Percentiles rank a stretch among this genome's conserved stretches.
phyloP scores from a whole-genome alignment of 2,329 filamentous ascomycete species.

The Claviceps cyperi region DNA sequence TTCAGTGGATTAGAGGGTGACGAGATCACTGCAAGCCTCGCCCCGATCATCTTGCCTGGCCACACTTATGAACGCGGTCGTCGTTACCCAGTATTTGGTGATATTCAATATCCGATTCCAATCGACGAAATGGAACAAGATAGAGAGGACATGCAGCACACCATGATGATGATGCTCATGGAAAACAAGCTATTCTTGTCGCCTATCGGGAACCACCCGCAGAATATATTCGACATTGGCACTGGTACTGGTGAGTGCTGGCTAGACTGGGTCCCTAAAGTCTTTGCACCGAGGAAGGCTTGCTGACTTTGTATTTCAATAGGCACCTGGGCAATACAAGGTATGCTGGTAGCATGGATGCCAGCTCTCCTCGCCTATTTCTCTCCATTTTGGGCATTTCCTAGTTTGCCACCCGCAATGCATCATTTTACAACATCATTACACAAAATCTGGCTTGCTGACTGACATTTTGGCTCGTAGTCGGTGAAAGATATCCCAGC shows the following conservation, averaged over 20 bases:
- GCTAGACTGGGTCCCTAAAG: neutral
- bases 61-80: conserved; percentile 8
- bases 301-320: neutral
- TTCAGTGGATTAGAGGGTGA: neutral
- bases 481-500: conserved; percentile 18
- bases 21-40: conserved; percentile 4
- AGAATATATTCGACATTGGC: conserved; percentile 28
- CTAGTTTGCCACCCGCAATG: no score
- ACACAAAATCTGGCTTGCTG: neutral
- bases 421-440: no score
- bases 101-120: conserved; percentile 21
- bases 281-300: neutral
- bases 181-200: conserved; percentile 25
- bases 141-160: conserved; percentile 26
- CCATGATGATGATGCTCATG: conserved; percentile 20
- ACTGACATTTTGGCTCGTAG: neutral
- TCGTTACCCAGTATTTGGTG: conserved; percentile 21
- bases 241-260: conserved; percentile 10
- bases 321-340: conserved; percentile 8
- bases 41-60: conserved; percentile 6
- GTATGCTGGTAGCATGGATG: neutral
- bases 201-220: conserved; percentile 21
- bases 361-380: neutral
- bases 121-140: conserved; percentile 25
- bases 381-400: no score